Conservation (phyloP, 2,329 filamentous ascomycete genomes). For the Aquanectria penicillioides region DNA sequence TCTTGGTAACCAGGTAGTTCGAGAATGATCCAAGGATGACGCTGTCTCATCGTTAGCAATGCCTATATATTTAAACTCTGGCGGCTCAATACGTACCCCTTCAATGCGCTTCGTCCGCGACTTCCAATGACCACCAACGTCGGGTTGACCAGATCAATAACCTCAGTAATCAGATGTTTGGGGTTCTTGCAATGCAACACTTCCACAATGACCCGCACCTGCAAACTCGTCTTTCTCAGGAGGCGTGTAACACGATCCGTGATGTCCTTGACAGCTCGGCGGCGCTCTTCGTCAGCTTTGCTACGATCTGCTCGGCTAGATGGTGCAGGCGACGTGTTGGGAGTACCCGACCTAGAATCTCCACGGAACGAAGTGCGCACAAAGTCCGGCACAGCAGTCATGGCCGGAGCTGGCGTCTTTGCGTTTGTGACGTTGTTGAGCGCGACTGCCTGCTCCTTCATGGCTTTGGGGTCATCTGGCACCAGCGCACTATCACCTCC, state of each 20-base stretch:
- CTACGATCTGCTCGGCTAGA: slow-evolving; percentile 60
- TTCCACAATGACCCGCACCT: slow-evolving; percentile 93
- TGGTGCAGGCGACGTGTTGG: slow-evolving; percentile 59
- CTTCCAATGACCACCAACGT: slow-evolving; percentile 95
- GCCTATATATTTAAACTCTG: background rate
- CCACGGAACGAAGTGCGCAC: slow-evolving; percentile 43
- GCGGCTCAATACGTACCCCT: slow-evolving; percentile 72
- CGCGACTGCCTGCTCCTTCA: slow-evolving; percentile 78
- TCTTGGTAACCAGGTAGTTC: slow-evolving; percentile 97
- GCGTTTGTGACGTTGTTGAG: slow-evolving; percentile 70
- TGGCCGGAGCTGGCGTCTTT: slow-evolving; percentile 45
- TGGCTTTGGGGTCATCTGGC: slow-evolving; percentile 78
- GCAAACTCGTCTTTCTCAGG: slow-evolving; percentile 88
- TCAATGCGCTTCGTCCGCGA: slow-evolving; percentile 88
- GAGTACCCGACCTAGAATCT: slow-evolving; percentile 45
- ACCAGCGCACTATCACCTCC: slow-evolving; percentile 62
- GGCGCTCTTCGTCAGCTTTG: slow-evolving; percentile 80
- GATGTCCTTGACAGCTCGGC: slow-evolving; percentile 83
- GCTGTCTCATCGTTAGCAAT: slow-evolving; percentile 60
- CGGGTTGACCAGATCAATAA: slow-evolving; percentile 92
- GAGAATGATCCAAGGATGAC: slow-evolving; percentile 96
- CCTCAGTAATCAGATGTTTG: slow-evolving; percentile 94
- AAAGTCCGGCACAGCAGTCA: slow-evolving; percentile 48
- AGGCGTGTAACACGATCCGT: slow-evolving; percentile 86
- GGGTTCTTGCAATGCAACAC: slow-evolving; percentile 99